Base-by-base conservation (phyloP, 768 basidiomycete species). In the Calocera cornea region DNA sequence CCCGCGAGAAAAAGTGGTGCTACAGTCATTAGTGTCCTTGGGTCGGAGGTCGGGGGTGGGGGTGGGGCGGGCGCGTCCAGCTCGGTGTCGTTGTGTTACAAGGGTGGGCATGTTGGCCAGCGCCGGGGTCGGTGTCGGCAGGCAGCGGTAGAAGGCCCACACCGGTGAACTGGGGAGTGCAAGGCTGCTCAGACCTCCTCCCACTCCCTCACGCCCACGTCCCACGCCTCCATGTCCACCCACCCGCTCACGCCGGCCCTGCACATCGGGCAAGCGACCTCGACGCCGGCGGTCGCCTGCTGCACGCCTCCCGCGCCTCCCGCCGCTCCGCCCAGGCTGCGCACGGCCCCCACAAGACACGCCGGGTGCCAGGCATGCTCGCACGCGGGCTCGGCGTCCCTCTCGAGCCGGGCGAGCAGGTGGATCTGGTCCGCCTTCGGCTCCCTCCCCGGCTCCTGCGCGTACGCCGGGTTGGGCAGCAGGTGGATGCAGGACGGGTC, bases 171-270 rank as follows among this genome's bases (percentile, higher is more conserved):
- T n/a, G n/a, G n/a, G n/a, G n/a, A n/a, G n/a, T n/a, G n/a, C n/a
- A n/a, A n/a, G n/a, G n/a, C n/a, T n/a, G n/a, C n/a, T 38, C 19
- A 60, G 7, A 60, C 54, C 54, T 60, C 54, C 54, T 60, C 54
- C 54, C 54, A 60, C 31, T 11, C 54, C 31, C 54, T 60, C 54
- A 60, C 54, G 14, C 54, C 54, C 11, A 8, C 2, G 5, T 60
- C 54, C 54, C 54, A 60, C 54, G 22, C 54, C 11, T 60, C 54
- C 27, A 11, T 12, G 14, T 3, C 5, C 2, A 60, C 54, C 54
- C 54, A 60, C 11, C 54, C 54, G 14, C 31, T 27, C 54, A 11
- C 31, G 5, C 54, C 10, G 19, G 14, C 54, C 54, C 54, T 60
- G 31, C 54, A 60, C 54, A 60, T 27, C 31, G 8, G 14, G 31